A percentile compares a stretch with the other conserved stretches of the same genome.
Conservation (phyloP, 169 alveolate genomes). For the Plasmodium inui region DNA sequence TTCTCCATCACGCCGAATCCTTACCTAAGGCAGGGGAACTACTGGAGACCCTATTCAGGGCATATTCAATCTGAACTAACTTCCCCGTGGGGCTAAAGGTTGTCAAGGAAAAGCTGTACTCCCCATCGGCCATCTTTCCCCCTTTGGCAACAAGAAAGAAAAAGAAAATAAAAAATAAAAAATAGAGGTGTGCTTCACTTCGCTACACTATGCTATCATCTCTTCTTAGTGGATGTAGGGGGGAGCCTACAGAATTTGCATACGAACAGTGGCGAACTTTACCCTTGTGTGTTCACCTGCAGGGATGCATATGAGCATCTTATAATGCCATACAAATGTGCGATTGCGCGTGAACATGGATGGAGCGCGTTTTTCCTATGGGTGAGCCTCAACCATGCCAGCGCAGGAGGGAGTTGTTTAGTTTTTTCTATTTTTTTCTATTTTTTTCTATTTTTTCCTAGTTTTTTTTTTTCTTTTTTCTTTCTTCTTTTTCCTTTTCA, state of each 20-base stretch:
- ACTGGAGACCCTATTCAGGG: conserved; percentile 96
- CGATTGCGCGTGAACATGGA: neutral
- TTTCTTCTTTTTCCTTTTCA: neutral
- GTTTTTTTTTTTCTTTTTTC: neutral
- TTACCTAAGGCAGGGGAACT: conserved; percentile 96
- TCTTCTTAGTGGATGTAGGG: neutral
- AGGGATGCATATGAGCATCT: neutral
- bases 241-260: neutral
- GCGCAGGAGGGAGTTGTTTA: neutral
- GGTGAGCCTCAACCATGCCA: neutral
- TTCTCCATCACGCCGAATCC: conserved; percentile 1
- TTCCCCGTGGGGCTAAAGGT: conserved; percentile 97
- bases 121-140: conserved; percentile 88
- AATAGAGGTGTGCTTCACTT: neutral
- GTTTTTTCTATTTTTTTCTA: neutral
- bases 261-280: neutral
- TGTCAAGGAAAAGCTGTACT: conserved; percentile 94
- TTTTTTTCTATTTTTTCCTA: neutral
- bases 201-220: neutral
- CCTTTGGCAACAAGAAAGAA: neutral
- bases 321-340: neutral
- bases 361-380: neutral
- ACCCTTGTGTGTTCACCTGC: neutral
- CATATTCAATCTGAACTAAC: conserved; percentile 97
- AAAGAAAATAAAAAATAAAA: conserved; percentile 3